Evolutionary conservation across 2,329 filamentous ascomycete genomes (phyloP), one percentile per base, ranked within the genome.

Genomic region (Aspergillus tanneri): DNA sequence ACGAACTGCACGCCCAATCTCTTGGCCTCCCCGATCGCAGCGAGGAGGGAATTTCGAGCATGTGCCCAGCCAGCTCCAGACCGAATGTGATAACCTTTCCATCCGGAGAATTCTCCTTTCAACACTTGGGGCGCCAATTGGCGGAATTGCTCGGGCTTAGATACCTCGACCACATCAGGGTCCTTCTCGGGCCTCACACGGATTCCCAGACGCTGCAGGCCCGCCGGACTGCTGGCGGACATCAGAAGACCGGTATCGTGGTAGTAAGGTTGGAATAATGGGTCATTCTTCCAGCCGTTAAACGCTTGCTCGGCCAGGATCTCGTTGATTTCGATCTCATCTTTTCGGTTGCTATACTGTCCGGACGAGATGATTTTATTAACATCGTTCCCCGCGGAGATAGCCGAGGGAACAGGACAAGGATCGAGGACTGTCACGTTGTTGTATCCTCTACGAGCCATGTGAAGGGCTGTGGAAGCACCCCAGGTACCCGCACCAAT

Each of bases 31-130:
- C 59, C 53, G n/a, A 70, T 68, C 7, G 73, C 72, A 34, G 74
- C 69, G 44, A 68, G 58, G 25, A 80, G 55, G 1, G 76, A 73
- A 28, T 74, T 72, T 7, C 71, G 66, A 9, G 77, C 77, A 56
- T 75, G 74, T 3, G 78, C 74, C 76, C 77, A 81, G 3, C 78
- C 78, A 11, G 75, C 76, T 12, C 71, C 69, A 16, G 63, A 59
- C n/a, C 63, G 59, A 53, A 70, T 70, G 54, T 61, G 68, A 57
- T 70, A 73, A 6, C 72, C 75, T 55, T 62, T 63, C 74, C 75
- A 77, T 6, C 65, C 66, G 0, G 71, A 64, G 44, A 75, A 75
- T 2, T 67, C 54, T 10, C 74, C 73, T 8, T 70, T 72, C 41
- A 76, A 57, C 0, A 79, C 72, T 9, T 69, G 48, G 1, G 77